Percentiles rank a stretch among this genome's conserved stretches.
Evolutionary conservation across 1,139 yeast species (phyloP).

Genomic region (Meyerozyma sp.): DNA sequence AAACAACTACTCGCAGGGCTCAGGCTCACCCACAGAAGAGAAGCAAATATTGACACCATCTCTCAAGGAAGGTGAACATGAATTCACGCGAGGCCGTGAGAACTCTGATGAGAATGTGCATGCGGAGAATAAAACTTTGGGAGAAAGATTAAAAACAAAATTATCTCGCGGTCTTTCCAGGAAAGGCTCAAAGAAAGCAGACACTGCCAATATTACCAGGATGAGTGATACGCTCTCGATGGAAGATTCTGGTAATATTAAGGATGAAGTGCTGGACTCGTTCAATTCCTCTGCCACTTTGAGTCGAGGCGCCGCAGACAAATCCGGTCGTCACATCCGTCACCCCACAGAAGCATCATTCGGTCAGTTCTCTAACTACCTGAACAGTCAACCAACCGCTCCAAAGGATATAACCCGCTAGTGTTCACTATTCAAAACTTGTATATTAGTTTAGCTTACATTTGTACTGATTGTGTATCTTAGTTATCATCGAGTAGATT

Average conservation of each 20-base stretch:
- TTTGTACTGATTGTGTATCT: background rate
- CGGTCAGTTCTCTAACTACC: background rate
- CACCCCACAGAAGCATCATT: background rate
- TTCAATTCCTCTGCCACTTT: slow-evolving; percentile 5
- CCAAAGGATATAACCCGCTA: background rate
- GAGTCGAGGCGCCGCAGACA: slow-evolving; percentile 17
- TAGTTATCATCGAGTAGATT: background rate
- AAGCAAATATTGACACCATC: slow-evolving; percentile 23
- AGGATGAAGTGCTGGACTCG: slow-evolving; percentile 7
- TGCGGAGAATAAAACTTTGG: slow-evolving; percentile 11
- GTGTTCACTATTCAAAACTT: background rate
- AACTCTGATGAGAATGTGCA: slow-evolving; percentile 6
- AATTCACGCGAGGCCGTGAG: background rate
- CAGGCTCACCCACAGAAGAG: slow-evolving; percentile 9
- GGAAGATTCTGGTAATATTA: slow-evolving; percentile 3
- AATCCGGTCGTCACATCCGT: slow-evolving; percentile 12
- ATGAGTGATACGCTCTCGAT: slow-evolving; percentile 27
- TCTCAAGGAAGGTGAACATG: slow-evolving; percentile 13
- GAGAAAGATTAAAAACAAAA: slow-evolving; percentile 16
- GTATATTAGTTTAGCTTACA: background rate
- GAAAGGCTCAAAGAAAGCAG: slow-evolving; percentile 12
- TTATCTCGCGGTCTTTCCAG: slow-evolving; percentile 20
- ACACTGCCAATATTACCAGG: slow-evolving; percentile 18
- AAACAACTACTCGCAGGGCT: slow-evolving; percentile 24
- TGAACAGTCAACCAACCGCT: background rate